Percentiles rank a stretch among this genome's conserved stretches.
Evolutionary conservation across 176 grass and related monocot species (phyloP).

Genomic region (Triticum monococcum): DNA sequence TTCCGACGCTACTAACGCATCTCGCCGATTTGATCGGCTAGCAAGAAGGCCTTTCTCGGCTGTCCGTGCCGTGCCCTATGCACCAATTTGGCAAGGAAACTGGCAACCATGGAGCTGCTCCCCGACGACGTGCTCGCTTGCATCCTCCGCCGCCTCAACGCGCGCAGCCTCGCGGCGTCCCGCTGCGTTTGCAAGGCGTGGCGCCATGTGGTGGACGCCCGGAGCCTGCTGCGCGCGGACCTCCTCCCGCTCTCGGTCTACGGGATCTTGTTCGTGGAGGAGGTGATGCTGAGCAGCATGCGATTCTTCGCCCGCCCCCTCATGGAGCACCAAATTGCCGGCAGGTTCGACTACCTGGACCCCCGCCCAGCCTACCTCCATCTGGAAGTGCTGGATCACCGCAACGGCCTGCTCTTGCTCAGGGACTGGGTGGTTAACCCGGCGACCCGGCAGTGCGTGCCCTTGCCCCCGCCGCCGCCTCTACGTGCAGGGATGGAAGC

Average conservation of each 20-base stretch:
- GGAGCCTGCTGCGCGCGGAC: neutral
- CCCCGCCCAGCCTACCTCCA: neutral
- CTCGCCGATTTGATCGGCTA: too few species aligned
- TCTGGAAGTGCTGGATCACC: neutral
- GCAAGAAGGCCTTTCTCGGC: too few species aligned
- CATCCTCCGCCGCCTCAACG: too few species aligned
- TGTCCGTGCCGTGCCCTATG: too few species aligned
- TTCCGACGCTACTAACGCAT: too few species aligned
- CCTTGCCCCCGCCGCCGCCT: neutral
- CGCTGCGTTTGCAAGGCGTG: neutral
- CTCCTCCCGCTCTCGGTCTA: neutral
- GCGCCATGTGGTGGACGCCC: neutral
- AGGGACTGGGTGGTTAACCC: neutral
- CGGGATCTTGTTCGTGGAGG: neutral
- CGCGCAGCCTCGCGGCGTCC: neutral
- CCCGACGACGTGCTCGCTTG: too few species aligned
- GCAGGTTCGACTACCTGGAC: neutral
- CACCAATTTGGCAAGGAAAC: neutral
- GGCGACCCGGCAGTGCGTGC: neutral
- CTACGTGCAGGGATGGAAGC: neutral
- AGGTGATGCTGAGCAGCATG: neutral
- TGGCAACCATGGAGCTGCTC: too few species aligned
- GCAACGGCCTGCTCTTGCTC: neutral
- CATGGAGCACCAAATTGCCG: neutral
- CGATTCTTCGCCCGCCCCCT: neutral